Base-by-base conservation (phyloP, 139 green algal genomes). In the Tetradesmus obliquus region DNA sequence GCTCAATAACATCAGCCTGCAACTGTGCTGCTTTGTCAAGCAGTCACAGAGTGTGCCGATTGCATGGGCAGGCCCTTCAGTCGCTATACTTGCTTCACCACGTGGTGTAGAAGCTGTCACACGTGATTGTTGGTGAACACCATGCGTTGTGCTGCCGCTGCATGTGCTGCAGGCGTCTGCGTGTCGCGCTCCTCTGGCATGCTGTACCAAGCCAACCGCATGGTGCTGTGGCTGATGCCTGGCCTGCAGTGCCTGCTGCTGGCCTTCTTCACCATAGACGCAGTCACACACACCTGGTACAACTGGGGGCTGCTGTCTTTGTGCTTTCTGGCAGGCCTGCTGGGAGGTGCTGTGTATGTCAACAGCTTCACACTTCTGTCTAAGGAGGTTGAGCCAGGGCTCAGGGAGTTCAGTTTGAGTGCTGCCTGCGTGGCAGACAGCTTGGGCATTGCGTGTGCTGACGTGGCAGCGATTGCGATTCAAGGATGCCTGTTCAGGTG, bases 291-390 rank as follows among this genome's bases (percentile, higher is more conserved):
- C 58, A 91, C 87, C 22, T 92, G 89, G 91, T 96, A 96, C 91
- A 94, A 88, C 90, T 96, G 88, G 88, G 51, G 84, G 12, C 91
- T 97, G 17, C 91, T 97, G 53, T 3, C 91, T 15, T 86, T 90
- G 60, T 96, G 94, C 88, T 92, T 97, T 15, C 0, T 79, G 24
- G 80, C 93, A 82, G 96, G 96, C 2, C 83, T 97, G 82, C 55
- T 97, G 76, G 96, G 96, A 0, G 96, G 96, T 6, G 94, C 92
- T 12, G 94, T 96, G 66, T 97, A 97, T 91, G 96, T 97, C 13
- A 95, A 96, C 69, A 93, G 92, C 17, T 97, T 97, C 86, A 96
- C 90, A 0, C 66, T 96, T 4, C 91, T 97, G 22, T 71, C 89
- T 5, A 87, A 79, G 3, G 92, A 96, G 57, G 94, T 95, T 1